These are phyloP conservation scores for Pyrus pyrifolia DNA, from an alignment of 306 rosid species.

Conservation along the genomic window DNA sequence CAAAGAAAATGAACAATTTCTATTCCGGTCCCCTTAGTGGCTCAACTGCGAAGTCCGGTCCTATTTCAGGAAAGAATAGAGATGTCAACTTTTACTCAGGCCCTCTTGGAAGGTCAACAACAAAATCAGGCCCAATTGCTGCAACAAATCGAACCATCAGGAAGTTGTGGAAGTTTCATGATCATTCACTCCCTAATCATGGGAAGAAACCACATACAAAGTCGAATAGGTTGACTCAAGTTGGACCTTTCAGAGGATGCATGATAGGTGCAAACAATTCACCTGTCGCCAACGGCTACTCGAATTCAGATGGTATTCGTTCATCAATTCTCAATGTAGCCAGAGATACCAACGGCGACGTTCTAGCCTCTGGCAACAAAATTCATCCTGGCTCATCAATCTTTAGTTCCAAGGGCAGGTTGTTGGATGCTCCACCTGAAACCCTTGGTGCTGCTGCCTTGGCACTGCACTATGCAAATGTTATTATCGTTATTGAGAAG, in stretches of 20 bases:
- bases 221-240: slow-evolving; percentile 64
- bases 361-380: slow-evolving; percentile 22
- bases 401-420: slow-evolving; percentile 39
- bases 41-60: slow-evolving; percentile 53
- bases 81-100: slow-evolving; percentile 64
- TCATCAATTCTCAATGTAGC: slow-evolving; percentile 28
- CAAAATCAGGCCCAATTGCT: slow-evolving; percentile 48
- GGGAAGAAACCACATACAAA: slow-evolving; percentile 51
- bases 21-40: slow-evolving; percentile 69
- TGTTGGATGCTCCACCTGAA: slow-evolving; percentile 71
- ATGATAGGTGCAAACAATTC: slow-evolving; percentile 37
- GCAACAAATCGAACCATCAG: slow-evolving; percentile 44
- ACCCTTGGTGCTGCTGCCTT: slow-evolving; percentile 88
- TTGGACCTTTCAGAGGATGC: slow-evolving; percentile 85
- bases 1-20: slow-evolving; percentile 36
- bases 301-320: slow-evolving; percentile 30
- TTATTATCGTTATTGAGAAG: slow-evolving; percentile 77
- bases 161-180: slow-evolving; percentile 48
- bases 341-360: slow-evolving; percentile 22
- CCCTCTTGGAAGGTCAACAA: slow-evolving; percentile 46
- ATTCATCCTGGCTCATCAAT: slow-evolving; percentile 28
- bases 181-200: slow-evolving; percentile 24
- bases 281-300: slow-evolving; percentile 38
- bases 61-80: slow-evolving; percentile 37
- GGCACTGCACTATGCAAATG: slow-evolving; percentile 94